A percentile compares a stretch with the other conserved stretches of the same genome.
Evolutionary conservation across 1,284 basidiomycete species (phyloP).

Genomic region (Sporisorium graminicola): DNA sequence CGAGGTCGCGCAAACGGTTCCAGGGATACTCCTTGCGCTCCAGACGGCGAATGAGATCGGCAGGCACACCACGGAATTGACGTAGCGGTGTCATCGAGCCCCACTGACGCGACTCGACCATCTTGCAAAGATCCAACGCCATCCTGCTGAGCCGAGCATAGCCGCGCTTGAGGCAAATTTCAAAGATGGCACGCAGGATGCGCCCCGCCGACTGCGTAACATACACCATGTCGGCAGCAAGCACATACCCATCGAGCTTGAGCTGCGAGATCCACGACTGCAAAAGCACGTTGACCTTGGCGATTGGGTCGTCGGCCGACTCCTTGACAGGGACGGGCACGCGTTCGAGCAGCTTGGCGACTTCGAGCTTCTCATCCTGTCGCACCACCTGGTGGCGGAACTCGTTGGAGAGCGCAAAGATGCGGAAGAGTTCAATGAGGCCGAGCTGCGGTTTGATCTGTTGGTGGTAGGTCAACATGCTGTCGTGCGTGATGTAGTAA

Average conservation of each 20-base stretch:
- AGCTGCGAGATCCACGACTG: conserved; percentile 96
- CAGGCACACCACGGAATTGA: conserved; percentile 88
- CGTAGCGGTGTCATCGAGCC: conserved; percentile 95
- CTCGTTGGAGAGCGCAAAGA: conserved; percentile 96
- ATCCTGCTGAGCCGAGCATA: conserved; percentile 94
- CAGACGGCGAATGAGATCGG: conserved; percentile 90
- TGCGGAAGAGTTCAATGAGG: conserved; percentile 90
- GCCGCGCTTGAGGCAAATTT: conserved; percentile 97
- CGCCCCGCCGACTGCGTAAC: conserved; percentile 73
- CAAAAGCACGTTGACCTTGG: conserved; percentile 96
- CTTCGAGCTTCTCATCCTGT: conserved; percentile 75
- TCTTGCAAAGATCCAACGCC: conserved; percentile 94
- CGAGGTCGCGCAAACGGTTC: conserved; percentile 64
- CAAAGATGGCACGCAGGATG: conserved; percentile 95
- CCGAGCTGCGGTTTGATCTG: conserved; percentile 90
- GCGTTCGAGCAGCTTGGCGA: conserved; percentile 91
- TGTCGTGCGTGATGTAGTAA: conserved; percentile 95
- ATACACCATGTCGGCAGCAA: conserved; percentile 98
- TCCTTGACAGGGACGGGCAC: conserved; percentile 99
- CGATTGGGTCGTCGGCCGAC: conserved; percentile 91
- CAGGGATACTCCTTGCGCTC: conserved; percentile 89
- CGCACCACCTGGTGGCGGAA: conserved; percentile 88
- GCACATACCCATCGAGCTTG: conserved; percentile 93
- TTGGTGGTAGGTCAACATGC: conserved; percentile 97
- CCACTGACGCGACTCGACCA: conserved; percentile 86